Evolutionary conservation across 2,329 filamentous ascomycete species (phyloP).

Genomic region (Sclerotinia nivalis): DNA sequence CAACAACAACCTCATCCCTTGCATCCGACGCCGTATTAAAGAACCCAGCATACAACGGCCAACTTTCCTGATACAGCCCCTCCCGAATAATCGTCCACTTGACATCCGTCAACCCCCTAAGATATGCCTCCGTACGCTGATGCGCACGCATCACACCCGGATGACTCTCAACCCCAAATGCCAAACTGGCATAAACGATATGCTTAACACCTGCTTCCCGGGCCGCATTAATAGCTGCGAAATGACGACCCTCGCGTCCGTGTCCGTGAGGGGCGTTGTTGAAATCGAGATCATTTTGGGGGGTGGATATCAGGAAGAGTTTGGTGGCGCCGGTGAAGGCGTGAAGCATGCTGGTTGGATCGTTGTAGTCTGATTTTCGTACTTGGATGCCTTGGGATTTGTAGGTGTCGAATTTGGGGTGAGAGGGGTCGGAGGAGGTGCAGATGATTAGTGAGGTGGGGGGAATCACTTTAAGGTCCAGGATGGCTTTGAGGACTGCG

Average conservation of each 20-base stretch:
- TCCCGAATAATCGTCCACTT: slow-evolving; percentile 35
- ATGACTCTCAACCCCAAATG: slow-evolving; percentile 27
- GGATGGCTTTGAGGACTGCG: slow-evolving; percentile 26
- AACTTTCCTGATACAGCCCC: slow-evolving; percentile 37
- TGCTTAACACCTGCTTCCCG: slow-evolving; percentile 40
- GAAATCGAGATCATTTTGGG: slow-evolving; percentile 39
- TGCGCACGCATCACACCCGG: slow-evolving; percentile 34
- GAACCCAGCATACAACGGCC: slow-evolving; percentile 37
- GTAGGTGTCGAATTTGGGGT: slow-evolving; percentile 44
- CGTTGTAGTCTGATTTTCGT: slow-evolving; percentile 26
- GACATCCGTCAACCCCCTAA: slow-evolving; percentile 8
- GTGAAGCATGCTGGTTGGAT: slow-evolving; percentile 6
- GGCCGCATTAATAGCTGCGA: slow-evolving; percentile 39
- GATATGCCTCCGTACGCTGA: slow-evolving; percentile 33
- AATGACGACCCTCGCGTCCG: slow-evolving; percentile 30
- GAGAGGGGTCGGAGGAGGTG: slow-evolving; percentile 23
- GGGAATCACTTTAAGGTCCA: slow-evolving; percentile 22
- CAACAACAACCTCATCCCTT: slow-evolving; percentile 33
- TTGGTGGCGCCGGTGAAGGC: slow-evolving; percentile 26
- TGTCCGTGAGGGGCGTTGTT: slow-evolving; percentile 44
- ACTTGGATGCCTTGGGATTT: slow-evolving; percentile 27
- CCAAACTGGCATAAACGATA: slow-evolving; percentile 42
- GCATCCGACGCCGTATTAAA: slow-evolving; percentile 28
- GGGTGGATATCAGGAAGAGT: slow-evolving; percentile 42
- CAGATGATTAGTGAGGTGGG: slow-evolving; percentile 26